These are phyloP conservation scores for Saccharomycodes ludwigii DNA, from an alignment of 805 yeast species.

Conservation along the genomic window DNA sequence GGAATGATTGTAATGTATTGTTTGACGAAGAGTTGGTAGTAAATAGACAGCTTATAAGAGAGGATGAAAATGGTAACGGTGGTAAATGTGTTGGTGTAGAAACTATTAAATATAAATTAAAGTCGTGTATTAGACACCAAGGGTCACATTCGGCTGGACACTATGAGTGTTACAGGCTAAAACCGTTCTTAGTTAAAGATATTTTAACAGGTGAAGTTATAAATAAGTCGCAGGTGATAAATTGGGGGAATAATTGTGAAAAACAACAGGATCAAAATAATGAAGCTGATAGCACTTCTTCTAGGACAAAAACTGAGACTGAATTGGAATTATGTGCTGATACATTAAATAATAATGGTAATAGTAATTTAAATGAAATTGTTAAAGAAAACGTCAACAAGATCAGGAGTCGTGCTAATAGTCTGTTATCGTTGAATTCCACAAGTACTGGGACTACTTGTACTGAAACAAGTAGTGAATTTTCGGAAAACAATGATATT, in stretches of 20 bases:
- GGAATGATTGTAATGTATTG: slow-evolving; percentile 63
- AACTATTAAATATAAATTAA: slow-evolving; percentile 41
- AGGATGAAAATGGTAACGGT: slow-evolving; percentile 21
- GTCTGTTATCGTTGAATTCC: too few relatives aligned
- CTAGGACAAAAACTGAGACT: too few relatives aligned
- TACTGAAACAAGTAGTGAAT: too few relatives aligned
- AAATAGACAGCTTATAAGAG: slow-evolving; percentile 24
- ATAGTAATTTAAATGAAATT: too few relatives aligned
- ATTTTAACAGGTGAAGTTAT: slow-evolving; percentile 15
- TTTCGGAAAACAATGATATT: too few relatives aligned
- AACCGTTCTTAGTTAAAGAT: slow-evolving; percentile 40
- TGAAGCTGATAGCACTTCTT: too few relatives aligned
- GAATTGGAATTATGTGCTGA: neutral
- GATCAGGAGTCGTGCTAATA: too few relatives aligned
- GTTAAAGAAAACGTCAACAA: too few relatives aligned
- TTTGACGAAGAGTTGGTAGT: slow-evolving; percentile 50
- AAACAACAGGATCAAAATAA: slow-evolving; percentile 1
- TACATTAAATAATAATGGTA: too few relatives aligned
- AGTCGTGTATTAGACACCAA: slow-evolving; percentile 68
- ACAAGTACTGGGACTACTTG: too few relatives aligned
- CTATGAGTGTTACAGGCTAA: slow-evolving; percentile 76
- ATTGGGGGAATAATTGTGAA: slow-evolving; percentile 5
- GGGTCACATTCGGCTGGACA: slow-evolving; percentile 88
- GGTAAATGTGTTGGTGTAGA: slow-evolving; percentile 10
- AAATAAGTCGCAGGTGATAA: too few relatives aligned